Conservation (phyloP, 164 flowering plant species). For the Stephania yunnanensis region DNA sequence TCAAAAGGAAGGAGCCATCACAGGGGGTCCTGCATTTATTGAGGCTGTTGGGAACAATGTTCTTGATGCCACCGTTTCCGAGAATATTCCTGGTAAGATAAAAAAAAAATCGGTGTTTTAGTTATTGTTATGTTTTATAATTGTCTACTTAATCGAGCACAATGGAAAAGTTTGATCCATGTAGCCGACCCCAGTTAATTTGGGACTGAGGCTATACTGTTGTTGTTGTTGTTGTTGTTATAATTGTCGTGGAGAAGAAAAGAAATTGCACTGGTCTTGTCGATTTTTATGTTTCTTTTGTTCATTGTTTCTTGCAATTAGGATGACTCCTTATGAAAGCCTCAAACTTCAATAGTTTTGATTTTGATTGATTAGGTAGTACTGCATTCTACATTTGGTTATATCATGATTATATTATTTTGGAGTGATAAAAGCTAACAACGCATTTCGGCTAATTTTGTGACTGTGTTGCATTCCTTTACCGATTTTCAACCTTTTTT, state of each 20-base stretch:
- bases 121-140: neutral
- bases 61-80: slow-evolving; percentile 89
- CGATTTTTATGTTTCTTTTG: neutral
- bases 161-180: too few relatives aligned
- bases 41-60: slow-evolving; percentile 80
- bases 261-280: neutral
- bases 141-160: too few relatives aligned
- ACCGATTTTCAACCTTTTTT: too few relatives aligned
- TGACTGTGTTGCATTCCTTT: too few relatives aligned
- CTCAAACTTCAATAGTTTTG: neutral
- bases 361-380: neutral
- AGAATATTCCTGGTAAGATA: slow-evolving; percentile 84
- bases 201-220: too few relatives aligned
- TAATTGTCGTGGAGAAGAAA: too few relatives aligned
- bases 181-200: too few relatives aligned
- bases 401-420: neutral
- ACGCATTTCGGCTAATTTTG: neutral
- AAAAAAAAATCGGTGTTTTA: neutral
- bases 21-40: slow-evolving; percentile 90
- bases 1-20: slow-evolving; percentile 96
- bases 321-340: neutral
- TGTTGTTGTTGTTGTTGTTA: neutral
- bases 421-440: neutral
- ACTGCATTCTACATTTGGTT: neutral
- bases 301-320: too few relatives aligned